phyloP scores from a whole-genome alignment of 331 rosid genomes.

The Acacia concinna region DNA sequence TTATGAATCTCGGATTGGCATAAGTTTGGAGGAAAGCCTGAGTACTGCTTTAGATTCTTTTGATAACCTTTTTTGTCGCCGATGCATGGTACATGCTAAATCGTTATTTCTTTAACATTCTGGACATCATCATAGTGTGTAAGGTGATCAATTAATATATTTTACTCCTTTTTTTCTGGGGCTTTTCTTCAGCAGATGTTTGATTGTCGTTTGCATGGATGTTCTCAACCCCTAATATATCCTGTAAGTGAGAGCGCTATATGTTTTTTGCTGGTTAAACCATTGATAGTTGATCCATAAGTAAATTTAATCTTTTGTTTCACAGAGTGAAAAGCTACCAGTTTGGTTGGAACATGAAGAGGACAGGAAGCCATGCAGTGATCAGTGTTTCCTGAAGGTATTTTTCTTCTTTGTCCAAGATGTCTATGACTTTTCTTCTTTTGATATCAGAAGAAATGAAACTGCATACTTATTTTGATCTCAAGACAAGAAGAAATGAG shows the following conservation, averaged over 20 bases:
- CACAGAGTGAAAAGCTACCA: constrained; percentile 73
- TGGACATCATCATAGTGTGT: constrained; percentile 22
- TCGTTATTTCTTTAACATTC: constrained; percentile 23
- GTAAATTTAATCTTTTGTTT: constrained; percentile 43
- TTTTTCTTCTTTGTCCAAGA: constrained; percentile 29
- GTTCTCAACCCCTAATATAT: constrained; percentile 71
- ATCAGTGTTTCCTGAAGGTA: constrained; percentile 86
- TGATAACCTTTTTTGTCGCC: constrained; percentile 94
- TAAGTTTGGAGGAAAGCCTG: constrained; percentile 73
- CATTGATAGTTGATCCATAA: constrained; percentile 30
- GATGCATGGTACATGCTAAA: constrained; percentile 73
- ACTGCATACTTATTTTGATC: constrained; percentile 12
- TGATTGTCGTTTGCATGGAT: constrained; percentile 94
- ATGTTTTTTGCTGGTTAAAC: constrained; percentile 10
- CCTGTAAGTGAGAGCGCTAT: constrained; percentile 63
- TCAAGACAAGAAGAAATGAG: constrained; percentile 7
- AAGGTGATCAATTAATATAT: constrained; percentile 25
- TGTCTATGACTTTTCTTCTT: constrained; percentile 23
- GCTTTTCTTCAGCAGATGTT: constrained; percentile 69
- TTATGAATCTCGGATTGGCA: constrained; percentile 45
- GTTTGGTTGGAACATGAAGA: constrained; percentile 77
- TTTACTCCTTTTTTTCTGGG: constrained; percentile 35
- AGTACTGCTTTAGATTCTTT: constrained; percentile 88
- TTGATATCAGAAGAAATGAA: constrained; percentile 8
- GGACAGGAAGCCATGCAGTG: constrained; percentile 77